Percentiles rank a stretch among this genome's conserved stretches.
Evolutionary conservation across 2,329 filamentous ascomycete species (phyloP).

Genomic region (Tolypocladium endophyticum): DNA sequence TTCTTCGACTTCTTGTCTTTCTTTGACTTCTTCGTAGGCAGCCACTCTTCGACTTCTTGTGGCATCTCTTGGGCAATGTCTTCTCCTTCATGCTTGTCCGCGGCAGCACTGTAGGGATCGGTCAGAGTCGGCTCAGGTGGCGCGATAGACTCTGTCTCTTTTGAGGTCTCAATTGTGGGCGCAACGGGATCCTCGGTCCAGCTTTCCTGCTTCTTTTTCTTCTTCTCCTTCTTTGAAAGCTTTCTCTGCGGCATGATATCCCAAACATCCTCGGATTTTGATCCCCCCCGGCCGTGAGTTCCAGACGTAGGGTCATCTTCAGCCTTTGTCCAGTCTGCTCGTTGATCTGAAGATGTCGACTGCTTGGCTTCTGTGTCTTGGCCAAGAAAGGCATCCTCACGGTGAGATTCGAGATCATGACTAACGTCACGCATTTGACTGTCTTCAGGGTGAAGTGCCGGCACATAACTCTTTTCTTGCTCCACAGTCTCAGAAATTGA

Average conservation of each 20-base stretch:
- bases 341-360: neutral
- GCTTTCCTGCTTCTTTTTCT: slow-evolving; percentile 5
- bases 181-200: neutral
- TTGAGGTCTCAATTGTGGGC: neutral
- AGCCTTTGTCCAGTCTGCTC: neutral
- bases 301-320: neutral
- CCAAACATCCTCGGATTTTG: neutral
- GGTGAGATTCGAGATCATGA: neutral
- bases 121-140: neutral
- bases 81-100: neutral
- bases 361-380: neutral
- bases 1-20: slow-evolving; percentile 26
- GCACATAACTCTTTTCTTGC: neutral
- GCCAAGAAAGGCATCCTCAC: neutral
- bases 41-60: slow-evolving; percentile 4
- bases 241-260: slow-evolving; percentile 6
- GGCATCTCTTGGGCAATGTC: slow-evolving; percentile 1
- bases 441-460: neutral
- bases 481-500: neutral
- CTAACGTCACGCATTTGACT: neutral
- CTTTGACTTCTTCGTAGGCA: slow-evolving; percentile 14
- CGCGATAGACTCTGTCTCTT: neutral
- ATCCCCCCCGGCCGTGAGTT: neutral
- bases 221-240: slow-evolving; percentile 18
- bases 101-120: neutral